Evolutionary conservation across 2,329 filamentous ascomycete genomes (phyloP), one percentile per base, ranked within the genome.

Genomic region (Metarhizium album): DNA sequence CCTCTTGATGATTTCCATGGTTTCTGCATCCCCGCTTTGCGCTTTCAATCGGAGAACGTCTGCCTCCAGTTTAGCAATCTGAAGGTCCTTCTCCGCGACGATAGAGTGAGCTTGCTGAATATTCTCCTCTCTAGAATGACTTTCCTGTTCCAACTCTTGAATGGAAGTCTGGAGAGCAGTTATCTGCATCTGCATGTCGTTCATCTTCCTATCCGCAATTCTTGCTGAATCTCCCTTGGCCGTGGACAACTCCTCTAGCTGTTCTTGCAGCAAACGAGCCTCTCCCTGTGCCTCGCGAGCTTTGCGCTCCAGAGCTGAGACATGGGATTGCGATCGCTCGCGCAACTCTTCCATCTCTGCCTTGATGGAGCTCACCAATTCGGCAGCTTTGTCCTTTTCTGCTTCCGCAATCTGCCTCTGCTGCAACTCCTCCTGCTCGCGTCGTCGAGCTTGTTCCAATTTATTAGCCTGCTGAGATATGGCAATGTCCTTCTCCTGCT

Each of bases 341-440:
- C 75, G 75, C 13, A 80, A 49, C 9, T 75, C 70, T 0, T 73
- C 70, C 7, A 82, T 59, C 54, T 85, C 80, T 7, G 67, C 67
- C 47, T 74, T 71, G 9, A 79, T 53, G 0, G 67, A 60, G 49
- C 80, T 78, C 2, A 74, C 62, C 57, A 80, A 74, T 14, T 75
- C 68, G 27, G 70, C 61, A 0, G 75, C 72, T 42, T 75, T 75
- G 7, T 68, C 67, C 45, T 72, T 74, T 43, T 79, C 79, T 0
- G 70, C 70, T 57, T 85, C 81, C 27, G 80, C 80, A 0, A 72
- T 70, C 54, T 84, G 79, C 43, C 78, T 76, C 43, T 74, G 74
- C 60, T 87, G 84, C 61, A 87, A 90, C 62, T 95, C 90, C 8
- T 87, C 84, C 60, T 96, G 90, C n/a, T 87, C 86, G 55, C 85